Evolutionary conservation across 2,329 filamentous ascomycete genomes (phyloP).

Genomic region (Orbilia ellipsospora): DNA sequence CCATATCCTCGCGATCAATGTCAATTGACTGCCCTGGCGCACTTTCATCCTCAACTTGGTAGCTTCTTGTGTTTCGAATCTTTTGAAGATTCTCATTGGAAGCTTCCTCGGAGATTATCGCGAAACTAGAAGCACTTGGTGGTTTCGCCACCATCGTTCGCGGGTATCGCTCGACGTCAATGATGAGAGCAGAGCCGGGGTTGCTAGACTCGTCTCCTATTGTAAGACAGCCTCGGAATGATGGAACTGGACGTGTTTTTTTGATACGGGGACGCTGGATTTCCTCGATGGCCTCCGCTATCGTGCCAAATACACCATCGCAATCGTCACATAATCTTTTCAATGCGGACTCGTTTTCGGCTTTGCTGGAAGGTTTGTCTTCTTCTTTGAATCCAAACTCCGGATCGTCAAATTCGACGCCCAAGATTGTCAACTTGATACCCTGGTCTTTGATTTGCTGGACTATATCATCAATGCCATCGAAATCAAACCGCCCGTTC

Average conservation of each 20-base stretch:
- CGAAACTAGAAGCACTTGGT: conserved; percentile 80
- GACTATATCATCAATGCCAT: conserved; percentile 76
- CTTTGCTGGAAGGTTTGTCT: conserved; percentile 78
- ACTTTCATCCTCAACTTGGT: conserved; percentile 80
- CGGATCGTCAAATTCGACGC: conserved; percentile 90
- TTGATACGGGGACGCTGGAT: conserved; percentile 82
- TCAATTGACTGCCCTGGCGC: conserved; percentile 83
- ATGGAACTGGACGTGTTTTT: conserved; percentile 76
- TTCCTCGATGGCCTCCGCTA: conserved; percentile 84
- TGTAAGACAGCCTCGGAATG: conserved; percentile 81
- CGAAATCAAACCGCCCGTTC: conserved; percentile 75
- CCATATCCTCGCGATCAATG: conserved; percentile 81
- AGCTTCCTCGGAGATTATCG: conserved; percentile 66
- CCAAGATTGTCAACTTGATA: conserved; percentile 83
- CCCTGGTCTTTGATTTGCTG: conserved; percentile 78
- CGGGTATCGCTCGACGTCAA: conserved; percentile 91
- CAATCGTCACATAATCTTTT: conserved; percentile 74
- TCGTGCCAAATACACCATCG: conserved; percentile 80
- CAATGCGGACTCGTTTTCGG: conserved; percentile 78
- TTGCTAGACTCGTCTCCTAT: conserved; percentile 81
- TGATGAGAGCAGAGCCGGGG: conserved; percentile 75
- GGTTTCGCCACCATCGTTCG: conserved; percentile 81
- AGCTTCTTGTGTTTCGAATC: conserved; percentile 81
- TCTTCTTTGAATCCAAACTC: conserved; percentile 95
- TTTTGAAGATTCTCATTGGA: conserved; percentile 68